phyloP scores from a whole-genome alignment of 768 basidiomycete genomes.

The Rhizopogon salebrosus region DNA sequence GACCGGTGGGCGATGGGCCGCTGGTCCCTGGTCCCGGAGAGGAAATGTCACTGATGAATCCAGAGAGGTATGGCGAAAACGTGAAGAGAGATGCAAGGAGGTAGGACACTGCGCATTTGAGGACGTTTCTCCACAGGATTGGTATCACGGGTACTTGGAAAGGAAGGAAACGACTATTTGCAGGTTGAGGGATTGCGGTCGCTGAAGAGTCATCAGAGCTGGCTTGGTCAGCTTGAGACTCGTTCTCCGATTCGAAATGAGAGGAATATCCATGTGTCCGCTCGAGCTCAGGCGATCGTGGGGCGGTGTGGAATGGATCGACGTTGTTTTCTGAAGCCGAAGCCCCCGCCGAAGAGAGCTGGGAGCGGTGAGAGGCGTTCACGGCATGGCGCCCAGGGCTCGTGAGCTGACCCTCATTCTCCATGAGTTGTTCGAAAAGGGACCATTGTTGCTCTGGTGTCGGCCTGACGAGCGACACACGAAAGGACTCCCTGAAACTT shows the following conservation, averaged over 20 bases:
- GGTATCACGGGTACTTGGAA: constrained; percentile 35
- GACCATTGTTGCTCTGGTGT: constrained; percentile 48
- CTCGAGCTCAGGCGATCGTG: neutral
- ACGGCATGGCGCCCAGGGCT: constrained; percentile 6
- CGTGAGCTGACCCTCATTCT: constrained; percentile 49
- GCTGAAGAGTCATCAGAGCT: constrained; percentile 10
- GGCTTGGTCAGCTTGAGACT: constrained; percentile 9
- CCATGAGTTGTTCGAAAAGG: constrained; percentile 67
- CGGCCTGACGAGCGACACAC: constrained; percentile 4
- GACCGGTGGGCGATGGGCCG: constrained; percentile 72
- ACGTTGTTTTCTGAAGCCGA: constrained; percentile 4
- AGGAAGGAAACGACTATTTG: constrained; percentile 7
- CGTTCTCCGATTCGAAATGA: constrained; percentile 4
- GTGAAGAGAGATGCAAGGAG: constrained; percentile 90
- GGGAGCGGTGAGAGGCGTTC: neutral
- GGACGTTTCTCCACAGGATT: constrained; percentile 59
- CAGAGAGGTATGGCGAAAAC: constrained; percentile 71
- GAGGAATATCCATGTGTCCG: neutral
- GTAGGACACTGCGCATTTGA: constrained; percentile 92
- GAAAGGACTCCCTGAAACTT: constrained; percentile 13
- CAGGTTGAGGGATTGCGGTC: constrained; percentile 6
- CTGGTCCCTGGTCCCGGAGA: constrained; percentile 40
- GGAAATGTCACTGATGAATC: constrained; percentile 57
- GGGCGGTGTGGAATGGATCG: neutral
- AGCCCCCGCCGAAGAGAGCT: neutral